These are phyloP conservation scores for Debaryomyces sp. DNA, from an alignment of 1,139 yeast species.

Conservation along the genomic window DNA sequence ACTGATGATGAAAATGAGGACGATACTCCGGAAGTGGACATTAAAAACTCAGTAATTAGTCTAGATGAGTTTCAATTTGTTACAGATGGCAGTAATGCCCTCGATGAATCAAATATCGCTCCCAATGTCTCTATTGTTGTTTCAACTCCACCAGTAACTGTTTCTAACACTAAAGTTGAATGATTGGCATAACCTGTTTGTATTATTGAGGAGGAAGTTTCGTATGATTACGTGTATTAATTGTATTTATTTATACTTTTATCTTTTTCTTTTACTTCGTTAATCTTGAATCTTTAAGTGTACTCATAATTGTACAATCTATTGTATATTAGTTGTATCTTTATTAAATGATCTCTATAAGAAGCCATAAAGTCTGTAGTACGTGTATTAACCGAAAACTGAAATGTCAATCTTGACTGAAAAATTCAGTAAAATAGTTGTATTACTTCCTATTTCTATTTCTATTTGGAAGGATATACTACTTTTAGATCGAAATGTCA, in stretches of 20 bases:
- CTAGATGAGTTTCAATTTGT: not conserved
- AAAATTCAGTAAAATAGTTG: not conserved
- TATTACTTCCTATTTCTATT: not conserved
- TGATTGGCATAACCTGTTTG: not conserved
- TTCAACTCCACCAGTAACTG: conserved; percentile 25
- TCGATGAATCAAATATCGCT: not conserved
- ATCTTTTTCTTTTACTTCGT: not conserved
- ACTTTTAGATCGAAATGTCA: conserved; percentile 11
- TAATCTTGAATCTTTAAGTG: not conserved
- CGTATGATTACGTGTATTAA: conserved; percentile 2
- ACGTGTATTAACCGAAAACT: not conserved
- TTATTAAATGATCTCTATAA: not conserved
- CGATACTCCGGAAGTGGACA: not conserved
- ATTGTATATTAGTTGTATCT: not conserved
- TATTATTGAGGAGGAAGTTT: not conserved
- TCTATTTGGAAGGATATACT: not conserved
- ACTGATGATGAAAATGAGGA: conserved; percentile 28
- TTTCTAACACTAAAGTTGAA: conserved; percentile 5
- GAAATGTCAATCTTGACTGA: not conserved
- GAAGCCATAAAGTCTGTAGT: not conserved
- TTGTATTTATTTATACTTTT: not conserved
- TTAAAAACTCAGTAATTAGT: not conserved
- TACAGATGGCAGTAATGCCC: not conserved
- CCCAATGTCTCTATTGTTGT: conserved; percentile 25
- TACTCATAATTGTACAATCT: not conserved